Evolutionary conservation across 2,329 filamentous ascomycete species (phyloP), one percentile per base, ranked within the genome.

Genomic region (Stachybotrys echinatus): DNA sequence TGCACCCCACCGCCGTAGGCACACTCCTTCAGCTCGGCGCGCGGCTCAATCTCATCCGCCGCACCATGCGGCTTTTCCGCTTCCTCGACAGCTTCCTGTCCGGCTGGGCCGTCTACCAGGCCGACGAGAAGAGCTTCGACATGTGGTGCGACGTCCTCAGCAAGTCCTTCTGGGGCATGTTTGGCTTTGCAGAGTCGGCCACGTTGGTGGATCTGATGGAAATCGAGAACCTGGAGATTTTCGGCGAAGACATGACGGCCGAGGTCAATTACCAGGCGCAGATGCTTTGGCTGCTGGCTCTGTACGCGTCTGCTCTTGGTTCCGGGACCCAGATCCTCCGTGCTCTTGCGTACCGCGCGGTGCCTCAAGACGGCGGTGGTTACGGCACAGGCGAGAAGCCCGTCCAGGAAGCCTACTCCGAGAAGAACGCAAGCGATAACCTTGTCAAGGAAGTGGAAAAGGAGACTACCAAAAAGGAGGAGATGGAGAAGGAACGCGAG

Each of bases 11-110:
- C 8, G 63, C 68, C 17, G 60, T 59, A n/a, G 52, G 62, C 8
- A 63, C 67, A 27, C 65, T 74, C 23, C 49, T 56, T 34, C 47
- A 55, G 5, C 59, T 81, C 18, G 68, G 70, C 52, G 53, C 60
- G 42, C 71, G 70, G 38, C 60, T 82, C 48, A 75, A 72, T 53
- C 59, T 80, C 42, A 67, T 69, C 18, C 75, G 87, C 37, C 79
- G 85, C 20, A 83, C 80, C 65, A 76, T 89, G 61, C 81, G 87
- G 12, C 70, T 87, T 50, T 86, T 88, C 63, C 83, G 84, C 58
- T 89, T 85, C 62, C 66, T 87, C 48, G 80, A 83, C 43, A 75
- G 74, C 45, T 84, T 88, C 56, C 62, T 71, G 21, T 62, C 69
- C 2, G 79, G 82, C 2, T 76, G 74, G 60, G 60, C 62, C 3